Base-by-base conservation (phyloP, 139 green algal genomes). In the Astrephomene gubernaculifera region DNA sequence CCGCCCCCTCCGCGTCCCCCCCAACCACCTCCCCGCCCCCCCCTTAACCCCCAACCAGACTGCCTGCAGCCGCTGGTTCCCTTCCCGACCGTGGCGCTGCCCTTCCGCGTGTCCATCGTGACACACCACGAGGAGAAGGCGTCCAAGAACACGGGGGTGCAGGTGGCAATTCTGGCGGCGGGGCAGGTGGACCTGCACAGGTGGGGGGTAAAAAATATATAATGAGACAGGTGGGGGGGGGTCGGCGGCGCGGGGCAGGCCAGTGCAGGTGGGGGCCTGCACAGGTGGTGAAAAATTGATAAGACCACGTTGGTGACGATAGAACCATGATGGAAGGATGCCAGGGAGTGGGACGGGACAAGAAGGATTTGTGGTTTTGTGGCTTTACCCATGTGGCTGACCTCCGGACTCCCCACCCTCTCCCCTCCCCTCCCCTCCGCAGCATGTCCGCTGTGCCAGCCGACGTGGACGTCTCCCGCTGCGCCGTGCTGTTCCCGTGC, bases 81-180 rank as follows among this genome's bases (percentile, higher is more conserved):
- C 35, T 81, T 63, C 1, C 90, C 90, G 0, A 25, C n/a, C 2
- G 44, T 92, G 78, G 49, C 44, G 45, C 89, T 94, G 71, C 90
- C 90, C 33, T 91, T 90, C 60, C 63, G 43, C 3, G 69, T 94
- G n/a, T 89, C 81, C 69, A 91, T 94, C 71, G 88, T 94, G 35
- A 92, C 89, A n/a, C 86, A 92, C 67, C 52, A 68, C 35, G 79
- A 73, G 24, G 89, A 86, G 44, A 49, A 63, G 49, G 39, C 67
- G 1, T 86, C 71, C 90, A 94, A 92, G 73, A 90, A 89, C 82
- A 94, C 90, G 21, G 90, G 90, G 27, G 87, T 92, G 64, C 89
- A 92, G 52, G 85, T 88, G 25, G 84, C 75, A 10, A 60, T 92
- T 5, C 76, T 92, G 35, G 84, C 76, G 33, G 72, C 79, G 19